Evolutionary conservation across 2,329 filamentous ascomycete genomes (phyloP).

Genomic region (Ophiostoma montium): DNA sequence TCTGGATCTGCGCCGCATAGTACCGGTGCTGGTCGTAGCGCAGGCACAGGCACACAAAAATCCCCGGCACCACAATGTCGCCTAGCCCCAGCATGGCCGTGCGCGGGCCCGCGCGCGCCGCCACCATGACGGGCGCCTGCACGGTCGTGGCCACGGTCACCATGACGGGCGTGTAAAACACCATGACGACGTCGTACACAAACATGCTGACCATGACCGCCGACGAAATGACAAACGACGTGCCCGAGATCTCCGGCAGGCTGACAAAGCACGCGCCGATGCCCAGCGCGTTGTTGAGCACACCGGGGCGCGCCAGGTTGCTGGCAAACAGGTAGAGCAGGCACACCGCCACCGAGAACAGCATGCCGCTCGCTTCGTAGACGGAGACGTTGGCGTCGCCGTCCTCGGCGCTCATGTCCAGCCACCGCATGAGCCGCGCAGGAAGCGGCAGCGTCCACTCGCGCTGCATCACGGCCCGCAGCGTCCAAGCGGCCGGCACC

Average conservation of each 20-base stretch:
- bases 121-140: constrained; percentile 84
- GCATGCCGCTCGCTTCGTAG: neutral
- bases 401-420: neutral
- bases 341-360: constrained; percentile 11
- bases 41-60: constrained; percentile 75
- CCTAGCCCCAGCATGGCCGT: constrained; percentile 77
- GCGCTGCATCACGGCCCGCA: constrained; percentile 34
- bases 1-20: constrained; percentile 55
- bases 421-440: constrained; percentile 19
- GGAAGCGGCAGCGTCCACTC: constrained; percentile 36
- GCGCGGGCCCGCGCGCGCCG: constrained; percentile 56
- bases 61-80: constrained; percentile 86
- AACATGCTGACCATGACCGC: constrained; percentile 69
- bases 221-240: constrained; percentile 70
- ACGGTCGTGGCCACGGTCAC: constrained; percentile 75
- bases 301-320: constrained; percentile 38
- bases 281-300: constrained; percentile 51
- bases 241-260: constrained; percentile 52
- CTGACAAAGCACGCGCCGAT: neutral
- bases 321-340: constrained; percentile 40
- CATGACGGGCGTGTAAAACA: constrained; percentile 82
- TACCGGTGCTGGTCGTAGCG: constrained; percentile 83
- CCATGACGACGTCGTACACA: constrained; percentile 89
- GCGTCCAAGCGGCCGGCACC: constrained; percentile 29
- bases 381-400: neutral